These are phyloP conservation scores for Candida oleophila DNA, from an alignment of 805 yeast species.

Conservation along the genomic window DNA sequence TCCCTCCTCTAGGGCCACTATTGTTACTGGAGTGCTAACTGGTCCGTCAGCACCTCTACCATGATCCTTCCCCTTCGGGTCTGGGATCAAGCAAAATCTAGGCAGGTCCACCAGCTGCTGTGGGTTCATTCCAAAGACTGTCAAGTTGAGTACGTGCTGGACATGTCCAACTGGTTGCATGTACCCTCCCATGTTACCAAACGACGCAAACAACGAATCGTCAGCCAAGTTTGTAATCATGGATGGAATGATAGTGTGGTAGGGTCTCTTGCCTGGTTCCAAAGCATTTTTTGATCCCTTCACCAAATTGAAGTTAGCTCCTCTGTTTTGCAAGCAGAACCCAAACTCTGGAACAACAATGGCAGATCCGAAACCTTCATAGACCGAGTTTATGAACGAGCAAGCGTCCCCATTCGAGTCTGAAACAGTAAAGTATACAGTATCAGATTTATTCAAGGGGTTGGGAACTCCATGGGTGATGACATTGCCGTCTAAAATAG, in stretches of 20 bases:
- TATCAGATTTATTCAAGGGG: conserved; percentile 61
- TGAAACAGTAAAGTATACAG: conserved; percentile 64
- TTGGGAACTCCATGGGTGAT: conserved; percentile 57
- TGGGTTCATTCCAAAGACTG: conserved; percentile 61
- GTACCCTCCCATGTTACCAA: conserved; percentile 85
- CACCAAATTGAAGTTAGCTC: conserved; percentile 67
- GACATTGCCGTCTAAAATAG: conserved; percentile 40
- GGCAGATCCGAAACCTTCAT: conserved; percentile 66
- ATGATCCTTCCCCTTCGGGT: conserved; percentile 43
- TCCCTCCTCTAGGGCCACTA: conserved; percentile 67
- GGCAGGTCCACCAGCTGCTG: conserved; percentile 79
- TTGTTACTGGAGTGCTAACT: conserved; percentile 54
- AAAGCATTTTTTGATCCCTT: conserved; percentile 57
- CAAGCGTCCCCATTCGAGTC: conserved; percentile 77
- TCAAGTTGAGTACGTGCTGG: conserved; percentile 68
- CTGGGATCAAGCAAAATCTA: conserved; percentile 62
- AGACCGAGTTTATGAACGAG: conserved; percentile 76
- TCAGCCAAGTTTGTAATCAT: conserved; percentile 59
- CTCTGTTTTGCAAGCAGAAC: conserved; percentile 73
- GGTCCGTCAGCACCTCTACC: conserved; percentile 69
- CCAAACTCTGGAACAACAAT: conserved; percentile 66
- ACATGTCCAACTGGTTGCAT: conserved; percentile 87
- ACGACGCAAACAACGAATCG: conserved; percentile 57
- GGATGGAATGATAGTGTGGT: conserved; percentile 83
- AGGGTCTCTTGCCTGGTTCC: conserved; percentile 71